phyloP scores from a whole-genome alignment of 768 basidiomycete species.

The Lactarius sanguifluus region DNA sequence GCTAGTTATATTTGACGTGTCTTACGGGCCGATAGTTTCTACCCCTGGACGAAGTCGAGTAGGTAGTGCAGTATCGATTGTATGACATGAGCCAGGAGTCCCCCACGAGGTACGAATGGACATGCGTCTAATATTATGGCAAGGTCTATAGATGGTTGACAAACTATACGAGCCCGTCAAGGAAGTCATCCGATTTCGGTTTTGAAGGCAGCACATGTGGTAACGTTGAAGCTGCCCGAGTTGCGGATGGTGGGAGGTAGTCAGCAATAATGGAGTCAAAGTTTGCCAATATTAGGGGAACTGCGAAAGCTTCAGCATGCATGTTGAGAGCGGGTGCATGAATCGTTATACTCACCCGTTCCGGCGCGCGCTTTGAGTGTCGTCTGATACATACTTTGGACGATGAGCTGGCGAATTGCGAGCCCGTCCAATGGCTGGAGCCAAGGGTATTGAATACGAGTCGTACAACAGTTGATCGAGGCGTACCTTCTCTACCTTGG shows the following conservation, averaged over 20 bases:
- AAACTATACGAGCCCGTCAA: conserved; percentile 25
- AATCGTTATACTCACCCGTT: conserved; percentile 39
- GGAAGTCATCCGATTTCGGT: conserved; percentile 21
- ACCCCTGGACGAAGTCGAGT: conserved; percentile 23
- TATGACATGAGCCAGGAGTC: background rate
- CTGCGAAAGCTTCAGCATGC: conserved; percentile 35
- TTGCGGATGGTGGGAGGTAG: conserved; percentile 51
- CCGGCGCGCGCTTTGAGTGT: conserved; percentile 49
- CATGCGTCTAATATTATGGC: conserved; percentile 24
- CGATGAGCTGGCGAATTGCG: conserved; percentile 64
- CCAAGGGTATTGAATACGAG: background rate
- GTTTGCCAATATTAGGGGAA: conserved; percentile 44
- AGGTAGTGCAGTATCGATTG: background rate
- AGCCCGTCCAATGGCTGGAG: conserved; percentile 58
- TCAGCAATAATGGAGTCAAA: conserved; percentile 78
- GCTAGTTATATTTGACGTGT: background rate
- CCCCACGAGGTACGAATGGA: background rate
- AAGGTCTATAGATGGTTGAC: conserved; percentile 14
- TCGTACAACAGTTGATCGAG: background rate
- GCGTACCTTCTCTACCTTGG: conserved; percentile 39
- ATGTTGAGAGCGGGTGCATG: conserved; percentile 6
- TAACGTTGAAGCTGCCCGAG: conserved; percentile 24
- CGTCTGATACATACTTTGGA: conserved; percentile 55
- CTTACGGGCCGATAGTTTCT: conserved; percentile 17
- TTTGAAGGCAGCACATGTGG: conserved; percentile 29